Evolutionary conservation across 257 asterid species (phyloP).

Genomic region (Solanum lycopersicoides): DNA sequence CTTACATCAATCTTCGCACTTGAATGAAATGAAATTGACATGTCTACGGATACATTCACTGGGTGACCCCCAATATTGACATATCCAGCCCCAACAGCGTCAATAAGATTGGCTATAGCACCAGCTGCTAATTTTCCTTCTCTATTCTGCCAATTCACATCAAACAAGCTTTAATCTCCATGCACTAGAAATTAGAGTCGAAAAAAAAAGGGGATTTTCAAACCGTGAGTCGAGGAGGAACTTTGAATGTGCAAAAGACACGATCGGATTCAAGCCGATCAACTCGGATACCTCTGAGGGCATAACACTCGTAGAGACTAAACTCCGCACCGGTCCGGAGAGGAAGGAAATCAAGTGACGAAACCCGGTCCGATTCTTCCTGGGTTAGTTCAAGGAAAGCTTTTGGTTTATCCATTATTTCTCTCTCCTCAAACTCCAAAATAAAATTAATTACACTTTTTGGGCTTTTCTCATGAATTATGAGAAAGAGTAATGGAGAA

Average conservation of each 20-base stretch:
- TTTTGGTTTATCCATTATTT: conserved; percentile 37
- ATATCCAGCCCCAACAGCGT: conserved; percentile 57
- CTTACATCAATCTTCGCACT: conserved; percentile 56
- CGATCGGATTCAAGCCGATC: conserved; percentile 34
- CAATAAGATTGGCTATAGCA: conserved; percentile 55
- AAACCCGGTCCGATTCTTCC: conserved; percentile 23
- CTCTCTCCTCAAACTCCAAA: not conserved
- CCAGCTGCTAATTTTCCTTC: conserved; percentile 46
- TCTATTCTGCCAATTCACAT: conserved; percentile 23
- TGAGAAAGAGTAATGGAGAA: not conserved
- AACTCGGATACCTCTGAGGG: conserved; percentile 48
- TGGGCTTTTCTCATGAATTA: not conserved
- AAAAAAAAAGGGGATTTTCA: not conserved
- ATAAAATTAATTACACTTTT: too few relatives aligned
- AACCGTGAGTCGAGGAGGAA: conserved; percentile 65
- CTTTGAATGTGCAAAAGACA: conserved; percentile 50
- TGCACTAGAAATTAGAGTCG: not conserved
- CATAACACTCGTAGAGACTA: conserved; percentile 51
- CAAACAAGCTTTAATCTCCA: not conserved
- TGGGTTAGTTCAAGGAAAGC: conserved; percentile 17
- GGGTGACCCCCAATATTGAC: conserved; percentile 39
- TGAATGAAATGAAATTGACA: conserved; percentile 58
- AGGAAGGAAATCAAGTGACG: conserved; percentile 36
- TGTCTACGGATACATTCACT: conserved; percentile 56
- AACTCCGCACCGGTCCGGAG: conserved; percentile 15